phyloP scores from a whole-genome alignment of 2,329 filamentous ascomycete genomes.

The Alternaria novae-zelandiae region DNA sequence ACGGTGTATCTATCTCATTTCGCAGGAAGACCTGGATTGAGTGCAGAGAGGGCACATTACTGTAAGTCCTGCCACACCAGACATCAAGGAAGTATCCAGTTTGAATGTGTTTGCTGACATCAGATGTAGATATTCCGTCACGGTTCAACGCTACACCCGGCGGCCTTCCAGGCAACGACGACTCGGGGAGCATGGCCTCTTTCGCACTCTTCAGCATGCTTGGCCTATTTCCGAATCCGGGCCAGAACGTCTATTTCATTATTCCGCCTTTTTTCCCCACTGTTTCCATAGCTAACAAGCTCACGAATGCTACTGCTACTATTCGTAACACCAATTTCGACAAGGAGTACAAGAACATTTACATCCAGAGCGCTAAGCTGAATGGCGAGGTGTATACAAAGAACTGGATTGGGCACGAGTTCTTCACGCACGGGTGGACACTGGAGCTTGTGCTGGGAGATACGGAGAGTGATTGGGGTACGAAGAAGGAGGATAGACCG shows the following conservation, averaged over 20 bases:
- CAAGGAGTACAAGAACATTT: constrained; percentile 50
- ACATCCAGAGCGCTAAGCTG: constrained; percentile 53
- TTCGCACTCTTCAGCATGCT: constrained; percentile 54
- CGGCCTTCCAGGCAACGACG: constrained; percentile 56
- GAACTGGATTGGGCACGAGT: constrained; percentile 55
- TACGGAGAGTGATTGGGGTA: constrained; percentile 54
- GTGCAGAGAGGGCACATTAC: constrained; percentile 49
- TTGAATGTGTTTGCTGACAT: neutral
- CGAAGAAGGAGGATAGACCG: constrained; percentile 46
- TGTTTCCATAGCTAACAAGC: constrained; percentile 48
- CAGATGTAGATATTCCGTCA: constrained; percentile 48
- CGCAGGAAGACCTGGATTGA: constrained; percentile 52
- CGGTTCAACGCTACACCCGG: constrained; percentile 51
- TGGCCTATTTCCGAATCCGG: constrained; percentile 56
- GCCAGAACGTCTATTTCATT: constrained; percentile 57
- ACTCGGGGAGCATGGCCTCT: constrained; percentile 55
- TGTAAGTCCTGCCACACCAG: constrained; percentile 27
- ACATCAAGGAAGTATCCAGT: neutral
- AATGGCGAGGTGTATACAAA: constrained; percentile 52
- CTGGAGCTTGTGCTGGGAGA: constrained; percentile 52
- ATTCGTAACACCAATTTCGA: constrained; percentile 53
- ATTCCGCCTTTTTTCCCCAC: constrained; percentile 55
- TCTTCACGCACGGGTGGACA: constrained; percentile 53
- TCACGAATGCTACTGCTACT: constrained; percentile 51
- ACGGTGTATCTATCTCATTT: constrained; percentile 56